These are phyloP conservation scores for Chytriomyces sp. DNA, from an alignment of 192 early-diverging fungal species.

Conservation along the genomic window DNA sequence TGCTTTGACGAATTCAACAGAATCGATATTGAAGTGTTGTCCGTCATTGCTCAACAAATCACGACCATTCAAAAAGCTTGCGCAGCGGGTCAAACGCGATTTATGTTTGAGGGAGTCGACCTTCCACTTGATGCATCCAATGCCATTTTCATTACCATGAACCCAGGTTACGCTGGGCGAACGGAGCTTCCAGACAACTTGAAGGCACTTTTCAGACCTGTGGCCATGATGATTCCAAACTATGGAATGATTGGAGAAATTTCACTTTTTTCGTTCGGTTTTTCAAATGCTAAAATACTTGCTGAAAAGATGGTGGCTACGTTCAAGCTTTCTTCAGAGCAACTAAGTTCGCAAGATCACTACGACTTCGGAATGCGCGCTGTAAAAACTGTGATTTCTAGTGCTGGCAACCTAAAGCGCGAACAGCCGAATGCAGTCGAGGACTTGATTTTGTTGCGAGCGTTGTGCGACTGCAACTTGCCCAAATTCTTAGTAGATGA, in stretches of 20 bases:
- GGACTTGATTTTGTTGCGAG: constrained; percentile 60
- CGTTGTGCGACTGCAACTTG: constrained; percentile 60
- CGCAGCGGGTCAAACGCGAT: constrained; percentile 50
- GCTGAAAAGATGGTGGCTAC: constrained; percentile 69
- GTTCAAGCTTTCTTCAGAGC: constrained; percentile 63
- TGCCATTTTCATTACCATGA: constrained; percentile 68
- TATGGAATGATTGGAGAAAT: constrained; percentile 72
- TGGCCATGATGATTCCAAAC: constrained; percentile 71
- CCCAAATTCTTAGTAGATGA: constrained; percentile 66
- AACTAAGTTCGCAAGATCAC: constrained; percentile 66
- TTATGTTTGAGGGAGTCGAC: constrained; percentile 64
- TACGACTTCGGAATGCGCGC: constrained; percentile 69
- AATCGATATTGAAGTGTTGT: constrained; percentile 66
- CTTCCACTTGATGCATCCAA: constrained; percentile 59
- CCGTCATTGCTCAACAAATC: constrained; percentile 67
- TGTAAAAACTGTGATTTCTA: constrained; percentile 65
- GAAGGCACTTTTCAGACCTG: constrained; percentile 65
- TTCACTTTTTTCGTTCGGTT: constrained; percentile 63
- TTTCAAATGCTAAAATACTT: constrained; percentile 58
- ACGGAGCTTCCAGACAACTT: constrained; percentile 65
- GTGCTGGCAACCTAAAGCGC: constrained; percentile 61
- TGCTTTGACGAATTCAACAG: constrained; percentile 69
- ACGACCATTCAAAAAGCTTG: constrained; percentile 63
- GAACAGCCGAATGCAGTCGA: constrained; percentile 57
- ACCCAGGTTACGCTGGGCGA: constrained; percentile 65